phyloP scores from a whole-genome alignment of 495 filamentous ascomycete genomes.

The Pseudevernia furfuracea region DNA sequence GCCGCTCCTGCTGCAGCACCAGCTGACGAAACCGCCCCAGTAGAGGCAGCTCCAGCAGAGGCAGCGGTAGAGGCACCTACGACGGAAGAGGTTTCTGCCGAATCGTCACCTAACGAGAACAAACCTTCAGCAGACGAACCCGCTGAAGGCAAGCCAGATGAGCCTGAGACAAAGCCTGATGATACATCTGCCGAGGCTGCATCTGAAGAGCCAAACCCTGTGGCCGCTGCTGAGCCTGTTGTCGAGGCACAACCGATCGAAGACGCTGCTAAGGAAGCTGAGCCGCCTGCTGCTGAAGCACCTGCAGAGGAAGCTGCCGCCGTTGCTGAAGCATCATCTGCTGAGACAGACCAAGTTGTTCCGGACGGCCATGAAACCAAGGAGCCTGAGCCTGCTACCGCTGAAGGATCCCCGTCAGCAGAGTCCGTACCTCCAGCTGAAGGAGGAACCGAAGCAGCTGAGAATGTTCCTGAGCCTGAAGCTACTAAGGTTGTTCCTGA shows the following conservation, averaged over 20 bases:
- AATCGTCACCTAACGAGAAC: background rate
- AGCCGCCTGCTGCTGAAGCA: conserved; percentile 26
- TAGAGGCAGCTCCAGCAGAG: background rate
- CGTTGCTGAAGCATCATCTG: conserved; percentile 1
- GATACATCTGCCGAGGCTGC: conserved; percentile 1
- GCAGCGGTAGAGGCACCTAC: background rate
- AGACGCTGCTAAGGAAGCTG: conserved; percentile 38
- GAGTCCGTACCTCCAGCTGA: conserved; percentile 2
- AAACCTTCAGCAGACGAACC: background rate
- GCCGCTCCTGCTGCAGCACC: background rate
- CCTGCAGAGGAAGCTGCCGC: conserved; percentile 14
- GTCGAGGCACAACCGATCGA: conserved; percentile 4
- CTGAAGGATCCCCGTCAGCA: conserved; percentile 7
- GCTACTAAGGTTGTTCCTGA: conserved; percentile 5
- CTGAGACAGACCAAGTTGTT: conserved; percentile 1
- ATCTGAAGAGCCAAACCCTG: conserved; percentile 2
- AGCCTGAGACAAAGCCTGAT: conserved; percentile 1
- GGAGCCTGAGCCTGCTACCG: background rate
- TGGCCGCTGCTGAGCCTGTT: background rate
- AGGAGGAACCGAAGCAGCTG: background rate
- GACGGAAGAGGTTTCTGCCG: background rate
- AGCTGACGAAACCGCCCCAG: conserved; percentile 4
- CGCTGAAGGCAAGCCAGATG: background rate
- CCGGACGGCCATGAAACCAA: background rate
- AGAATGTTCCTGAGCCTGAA: conserved; percentile 3